phyloP scores from a whole-genome alignment of 148 eudicot genomes.

The Talinum fruticosum region DNA sequence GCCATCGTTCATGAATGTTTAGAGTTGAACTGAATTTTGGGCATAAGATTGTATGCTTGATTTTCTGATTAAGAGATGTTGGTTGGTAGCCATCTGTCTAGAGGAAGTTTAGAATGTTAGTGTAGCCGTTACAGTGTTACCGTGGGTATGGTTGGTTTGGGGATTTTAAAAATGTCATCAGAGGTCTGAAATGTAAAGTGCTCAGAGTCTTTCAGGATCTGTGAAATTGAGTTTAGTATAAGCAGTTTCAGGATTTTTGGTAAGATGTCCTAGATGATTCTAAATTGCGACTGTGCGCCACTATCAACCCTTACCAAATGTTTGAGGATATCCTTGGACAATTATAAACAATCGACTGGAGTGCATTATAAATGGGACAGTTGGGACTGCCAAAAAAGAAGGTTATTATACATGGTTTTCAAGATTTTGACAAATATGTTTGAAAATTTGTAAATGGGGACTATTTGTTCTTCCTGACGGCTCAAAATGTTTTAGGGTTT shows the following conservation, averaged over 20 bases:
- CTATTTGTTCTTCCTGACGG: background rate
- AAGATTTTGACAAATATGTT: background rate
- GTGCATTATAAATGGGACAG: background rate
- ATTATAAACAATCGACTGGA: background rate
- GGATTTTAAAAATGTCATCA: background rate
- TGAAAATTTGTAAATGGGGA: background rate
- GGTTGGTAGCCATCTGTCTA: background rate
- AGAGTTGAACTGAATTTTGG: slow-evolving; percentile 1
- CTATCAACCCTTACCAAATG: background rate
- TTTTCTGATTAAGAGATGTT: background rate
- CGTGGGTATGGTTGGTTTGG: background rate
- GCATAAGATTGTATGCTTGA: background rate
- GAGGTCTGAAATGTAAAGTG: background rate
- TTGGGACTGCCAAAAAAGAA: background rate
- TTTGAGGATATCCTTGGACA: background rate
- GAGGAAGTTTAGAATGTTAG: background rate
- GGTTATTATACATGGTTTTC: background rate
- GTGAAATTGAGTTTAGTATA: background rate
- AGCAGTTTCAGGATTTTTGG: background rate
- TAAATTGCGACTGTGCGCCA: background rate
- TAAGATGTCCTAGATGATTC: background rate
- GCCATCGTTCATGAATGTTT: background rate
- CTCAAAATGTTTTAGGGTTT: too few relatives aligned
- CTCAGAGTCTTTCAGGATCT: background rate
- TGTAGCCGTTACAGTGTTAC: background rate